Evolutionary conservation across 2,329 filamentous ascomycete genomes (phyloP), one percentile per base, ranked within the genome.

Genomic region (Pseudonectria buxi): DNA sequence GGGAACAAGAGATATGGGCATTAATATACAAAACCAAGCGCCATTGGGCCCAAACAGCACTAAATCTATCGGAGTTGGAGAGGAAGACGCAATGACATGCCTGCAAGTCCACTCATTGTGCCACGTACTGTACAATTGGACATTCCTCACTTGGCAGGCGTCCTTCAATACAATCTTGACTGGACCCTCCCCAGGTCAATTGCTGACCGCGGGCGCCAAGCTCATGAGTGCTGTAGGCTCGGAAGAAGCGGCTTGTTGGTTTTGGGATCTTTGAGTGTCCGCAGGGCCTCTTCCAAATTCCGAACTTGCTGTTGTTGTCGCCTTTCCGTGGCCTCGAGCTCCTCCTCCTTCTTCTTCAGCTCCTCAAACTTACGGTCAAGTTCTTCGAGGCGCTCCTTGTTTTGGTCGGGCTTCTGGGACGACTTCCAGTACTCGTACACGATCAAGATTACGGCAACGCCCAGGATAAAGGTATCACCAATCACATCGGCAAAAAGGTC

Each of bases 401-500:
- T 78, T 35, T 61, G 45, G 47, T 82, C 78, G 7, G 78, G 76
- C 55, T 81, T 82, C 46, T 68, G 62, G n/a, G 69, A 66, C 7
- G 72, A 62, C 46, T 68, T 72, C 55, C 74, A 72, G 44, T 74
- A 79, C 58, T 82, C 78, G 55, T 76, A 82, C 25, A 80, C 58
- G 37, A 82, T 69, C 32, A 82, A 54, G 14, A 57, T 67, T 11
- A 65, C 62, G 6, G 76, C 78, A 16, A 82, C 76, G 6, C 67
- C 51, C 14, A 82, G 65, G 40, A 82, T 81, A 51, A 82, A 82
- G 12, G 64, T 61, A 45, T 82, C 78, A 27, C 78, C 78, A 32
- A 77, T 62, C 12, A 82, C 77, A 49, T 82, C 78, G 28, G 78
- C 78, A 47, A 82, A 82, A 7, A 82, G 59, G 49, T 81, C 77